Percentiles rank a stretch among this genome's conserved stretches.
phyloP scores from a whole-genome alignment of 257 asterid genomes.

The Leonotis leonurus region DNA sequence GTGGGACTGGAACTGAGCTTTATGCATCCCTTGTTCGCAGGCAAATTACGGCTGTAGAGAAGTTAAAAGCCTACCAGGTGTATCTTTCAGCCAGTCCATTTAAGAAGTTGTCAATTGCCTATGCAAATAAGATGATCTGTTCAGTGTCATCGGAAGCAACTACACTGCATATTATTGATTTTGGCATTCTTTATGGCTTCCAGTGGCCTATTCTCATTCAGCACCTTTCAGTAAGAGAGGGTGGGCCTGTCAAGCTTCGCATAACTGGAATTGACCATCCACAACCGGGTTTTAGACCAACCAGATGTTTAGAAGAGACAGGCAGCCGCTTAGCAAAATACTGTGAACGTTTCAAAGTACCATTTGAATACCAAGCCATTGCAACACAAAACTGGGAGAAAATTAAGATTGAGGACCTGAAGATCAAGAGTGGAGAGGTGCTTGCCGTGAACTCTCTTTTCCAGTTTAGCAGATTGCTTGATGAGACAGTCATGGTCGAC shows the following conservation, averaged over 20 bases:
- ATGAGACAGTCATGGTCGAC: constrained; percentile 57
- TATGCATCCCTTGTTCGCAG: constrained; percentile 52
- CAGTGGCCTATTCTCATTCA: constrained; percentile 89
- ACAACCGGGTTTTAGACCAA: constrained; percentile 79
- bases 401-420: constrained; percentile 60
- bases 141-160: constrained; percentile 37
- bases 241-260: constrained; percentile 74
- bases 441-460: constrained; percentile 71
- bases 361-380: constrained; percentile 67
- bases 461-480: constrained; percentile 54
- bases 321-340: constrained; percentile 67
- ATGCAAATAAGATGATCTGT: constrained; percentile 55
- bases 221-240: constrained; percentile 41
- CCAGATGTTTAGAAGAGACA: constrained; percentile 72
- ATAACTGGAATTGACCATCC: constrained; percentile 77
- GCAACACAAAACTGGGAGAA: constrained; percentile 74
- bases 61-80: constrained; percentile 74
- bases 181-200: constrained; percentile 77
- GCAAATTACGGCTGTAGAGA: constrained; percentile 62
- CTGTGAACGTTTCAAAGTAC: constrained; percentile 71
- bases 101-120: constrained; percentile 53
- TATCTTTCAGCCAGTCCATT: constrained; percentile 70
- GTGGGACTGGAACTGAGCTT: constrained; percentile 68
- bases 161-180: constrained; percentile 68
- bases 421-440: constrained; percentile 50